Conservation (phyloP, 2,329 filamentous ascomycete species). For the Colletotrichum simmondsii region DNA sequence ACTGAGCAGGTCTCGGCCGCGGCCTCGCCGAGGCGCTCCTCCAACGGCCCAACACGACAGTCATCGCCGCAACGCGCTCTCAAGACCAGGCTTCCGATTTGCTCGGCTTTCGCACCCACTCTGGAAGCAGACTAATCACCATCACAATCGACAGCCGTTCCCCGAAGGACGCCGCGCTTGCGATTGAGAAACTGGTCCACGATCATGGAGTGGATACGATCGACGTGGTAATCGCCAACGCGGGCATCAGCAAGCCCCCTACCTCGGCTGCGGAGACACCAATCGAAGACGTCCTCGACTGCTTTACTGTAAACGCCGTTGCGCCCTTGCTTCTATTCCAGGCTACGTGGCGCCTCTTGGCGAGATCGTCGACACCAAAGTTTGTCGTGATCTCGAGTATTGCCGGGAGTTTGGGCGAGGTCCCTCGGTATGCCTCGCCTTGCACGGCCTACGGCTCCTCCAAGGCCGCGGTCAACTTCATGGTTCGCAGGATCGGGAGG, state of each 20-base stretch:
- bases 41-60: constrained; percentile 65
- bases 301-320: background rate
- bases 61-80: constrained; percentile 52
- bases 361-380: background rate
- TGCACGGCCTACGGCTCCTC: background rate
- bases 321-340: background rate
- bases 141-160: constrained; percentile 1
- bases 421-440: background rate
- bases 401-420: background rate
- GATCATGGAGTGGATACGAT: constrained; percentile 50
- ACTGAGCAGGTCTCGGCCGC: constrained; percentile 44
- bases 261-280: background rate
- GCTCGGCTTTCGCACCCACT: constrained; percentile 42
- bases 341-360: background rate
- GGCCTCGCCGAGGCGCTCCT: constrained; percentile 48
- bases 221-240: constrained; percentile 64
- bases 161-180: constrained; percentile 43
- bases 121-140: background rate
- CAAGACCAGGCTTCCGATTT: constrained; percentile 40
- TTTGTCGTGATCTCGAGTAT: background rate
- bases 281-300: background rate
- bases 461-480: background rate
- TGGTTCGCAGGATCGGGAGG: background rate
- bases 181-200: constrained; percentile 43
- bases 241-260: constrained; percentile 46